phyloP scores from a whole-genome alignment of 2,329 filamentous ascomycete genomes.

The Pestalotiopsis sp. region DNA sequence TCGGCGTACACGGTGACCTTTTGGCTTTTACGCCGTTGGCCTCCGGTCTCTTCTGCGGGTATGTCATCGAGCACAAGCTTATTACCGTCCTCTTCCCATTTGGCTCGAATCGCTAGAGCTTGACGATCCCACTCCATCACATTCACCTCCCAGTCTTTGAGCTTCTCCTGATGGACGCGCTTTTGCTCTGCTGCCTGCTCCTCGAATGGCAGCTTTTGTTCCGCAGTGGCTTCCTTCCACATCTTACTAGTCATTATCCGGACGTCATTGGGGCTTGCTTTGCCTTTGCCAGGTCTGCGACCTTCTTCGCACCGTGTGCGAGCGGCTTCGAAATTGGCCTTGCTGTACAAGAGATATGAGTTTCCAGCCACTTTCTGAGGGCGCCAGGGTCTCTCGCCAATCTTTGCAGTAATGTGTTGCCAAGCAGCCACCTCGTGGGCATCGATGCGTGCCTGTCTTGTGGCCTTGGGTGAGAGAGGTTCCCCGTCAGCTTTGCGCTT shows the following conservation, averaged over 20 bases:
- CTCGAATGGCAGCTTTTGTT: slow-evolving; percentile 76
- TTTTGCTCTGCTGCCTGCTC: slow-evolving; percentile 75
- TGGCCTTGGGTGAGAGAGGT: slow-evolving; percentile 43
- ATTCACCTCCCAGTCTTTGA: slow-evolving; percentile 63
- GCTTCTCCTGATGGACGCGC: slow-evolving; percentile 59
- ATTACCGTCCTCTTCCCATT: slow-evolving; percentile 56
- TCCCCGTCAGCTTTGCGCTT: slow-evolving; percentile 56
- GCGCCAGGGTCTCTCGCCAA: slow-evolving; percentile 76
- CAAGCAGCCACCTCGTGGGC: slow-evolving; percentile 59
- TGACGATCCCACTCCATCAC: slow-evolving; percentile 73
- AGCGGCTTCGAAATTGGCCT: slow-evolving; percentile 70
- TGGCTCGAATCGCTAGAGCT: slow-evolving; percentile 54
- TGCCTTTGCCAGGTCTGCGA: slow-evolving; percentile 66
- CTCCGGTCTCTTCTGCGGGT: slow-evolving; percentile 15
- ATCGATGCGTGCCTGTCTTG: slow-evolving; percentile 55
- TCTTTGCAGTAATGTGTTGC: slow-evolving; percentile 53
- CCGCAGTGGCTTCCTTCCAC: slow-evolving; percentile 79
- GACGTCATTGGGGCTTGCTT: slow-evolving; percentile 77
- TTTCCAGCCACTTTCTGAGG: slow-evolving; percentile 78
- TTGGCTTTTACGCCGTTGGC: slow-evolving; percentile 31
- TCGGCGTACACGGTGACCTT: slow-evolving; percentile 42
- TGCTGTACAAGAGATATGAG: slow-evolving; percentile 88
- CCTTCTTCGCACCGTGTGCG: slow-evolving; percentile 65
- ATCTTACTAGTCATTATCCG: slow-evolving; percentile 84
- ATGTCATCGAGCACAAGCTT: slow-evolving; percentile 40